These are phyloP conservation scores for Clavispora carvajalis DNA, from an alignment of 805 yeast species.

Conservation along the genomic window DNA sequence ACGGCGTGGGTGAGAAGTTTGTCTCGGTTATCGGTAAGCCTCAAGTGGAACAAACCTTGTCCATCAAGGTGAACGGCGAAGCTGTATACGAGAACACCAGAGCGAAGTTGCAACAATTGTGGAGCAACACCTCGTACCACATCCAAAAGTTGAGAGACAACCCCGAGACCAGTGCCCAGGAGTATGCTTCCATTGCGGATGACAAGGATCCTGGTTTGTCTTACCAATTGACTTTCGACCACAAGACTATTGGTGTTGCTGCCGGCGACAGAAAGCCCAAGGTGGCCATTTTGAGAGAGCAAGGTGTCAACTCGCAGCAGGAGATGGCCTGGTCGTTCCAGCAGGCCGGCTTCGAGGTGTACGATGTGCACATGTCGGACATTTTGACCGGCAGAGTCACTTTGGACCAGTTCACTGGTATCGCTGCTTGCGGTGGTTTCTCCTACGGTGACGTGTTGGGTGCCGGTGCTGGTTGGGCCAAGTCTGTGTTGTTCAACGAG, in stretches of 20 bases:
- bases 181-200: conserved; percentile 67
- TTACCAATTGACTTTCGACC: conserved; percentile 70
- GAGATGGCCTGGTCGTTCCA: conserved; percentile 98
- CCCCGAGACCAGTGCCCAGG: conserved; percentile 86
- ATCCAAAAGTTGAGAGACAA: conserved; percentile 92
- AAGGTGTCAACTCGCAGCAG: conserved; percentile 96
- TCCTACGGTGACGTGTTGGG: conserved; percentile 98
- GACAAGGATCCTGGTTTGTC: conserved; percentile 86
- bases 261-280: conserved; percentile 52
- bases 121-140: conserved; percentile 86
- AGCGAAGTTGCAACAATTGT: conserved; percentile 67
- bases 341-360: conserved; percentile 90
- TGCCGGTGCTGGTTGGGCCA: conserved; percentile 99
- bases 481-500: conserved; percentile 83
- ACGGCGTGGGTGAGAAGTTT: conserved; percentile 51
- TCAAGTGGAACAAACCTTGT: conserved; percentile 45
- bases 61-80: conserved; percentile 42
- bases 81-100: conserved; percentile 52
- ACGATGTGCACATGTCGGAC: conserved; percentile 97
- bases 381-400: conserved; percentile 66
- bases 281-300: conserved; percentile 96
- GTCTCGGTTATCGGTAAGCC: conserved; percentile 70
- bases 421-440: conserved; percentile 99
- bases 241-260: conserved; percentile 42
- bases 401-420: conserved; percentile 77